Evolutionary conservation across 179 eudicot genomes (phyloP), one percentile per base, ranked within the genome.

Genomic region (Beta macrorhiza): DNA sequence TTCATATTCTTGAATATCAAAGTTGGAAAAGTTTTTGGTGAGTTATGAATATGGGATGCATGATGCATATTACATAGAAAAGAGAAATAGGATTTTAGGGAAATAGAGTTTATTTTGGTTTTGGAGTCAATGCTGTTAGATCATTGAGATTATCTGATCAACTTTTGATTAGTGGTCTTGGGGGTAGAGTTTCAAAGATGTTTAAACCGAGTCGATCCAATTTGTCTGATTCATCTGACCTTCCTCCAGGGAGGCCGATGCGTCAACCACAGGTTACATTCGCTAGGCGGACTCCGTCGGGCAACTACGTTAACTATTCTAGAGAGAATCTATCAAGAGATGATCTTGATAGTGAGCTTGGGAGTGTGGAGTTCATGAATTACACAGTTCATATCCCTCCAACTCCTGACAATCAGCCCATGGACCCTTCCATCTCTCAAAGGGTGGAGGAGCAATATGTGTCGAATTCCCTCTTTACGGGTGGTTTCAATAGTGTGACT

Each of bases 401-500:
- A 0, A 84, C 89, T 25, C 89, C 89, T 2, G 87, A 87, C 76
- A 84, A 87, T 81, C 85, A 84, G 22, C 89, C 89, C 16, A 82
- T 87, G 87, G 89, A 87, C 79, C 86, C 86, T 58, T 58, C 88
- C 0, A 87, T 87, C 29, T 87, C 90, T 32, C 90, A 87, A 44
- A 81, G 88, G 78, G 90, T 87, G 29, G 90, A 87, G 73, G 88
- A 87, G 82, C 90, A 88, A 65, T 88, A 88, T 17, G 90, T 88
- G 71, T 88, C 90, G 14, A 88, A 85, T 61, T 88, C 90, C 29
- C 88, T 88, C 53, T 88, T 88, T 81, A 88, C 95, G 2, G 98
- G 98, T 17, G 95, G 98, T 25, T 94, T 89, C 72, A 93, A 93
- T 79, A 89, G 89, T 78, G 89, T 81, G 11, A 93, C 97, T 0